Percentiles rank a stretch among this genome's conserved stretches.
Evolutionary conservation across 495 filamentous ascomycete species (phyloP).

Genomic region (Xylaria acuta): DNA sequence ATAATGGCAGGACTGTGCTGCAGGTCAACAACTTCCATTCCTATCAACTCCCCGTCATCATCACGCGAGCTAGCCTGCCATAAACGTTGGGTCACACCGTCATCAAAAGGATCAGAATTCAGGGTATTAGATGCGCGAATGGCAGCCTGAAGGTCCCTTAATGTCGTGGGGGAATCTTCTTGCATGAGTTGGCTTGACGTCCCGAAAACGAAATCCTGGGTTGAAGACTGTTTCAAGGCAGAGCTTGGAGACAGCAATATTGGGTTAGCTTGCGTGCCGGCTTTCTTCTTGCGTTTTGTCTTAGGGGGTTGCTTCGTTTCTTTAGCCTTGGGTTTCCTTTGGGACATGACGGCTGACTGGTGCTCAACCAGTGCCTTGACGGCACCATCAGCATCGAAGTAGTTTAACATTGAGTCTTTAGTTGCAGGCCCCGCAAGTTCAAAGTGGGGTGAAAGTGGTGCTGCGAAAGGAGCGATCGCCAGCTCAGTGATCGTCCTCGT

Average conservation of each 20-base stretch:
- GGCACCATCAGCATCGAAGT: conserved; percentile 41
- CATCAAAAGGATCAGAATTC: conserved; percentile 48
- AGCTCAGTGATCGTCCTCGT: conserved; percentile 83
- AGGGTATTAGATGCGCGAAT: conserved; percentile 65
- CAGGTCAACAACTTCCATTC: conserved; percentile 63
- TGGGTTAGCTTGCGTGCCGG: conserved; percentile 47
- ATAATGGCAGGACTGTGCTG: conserved; percentile 41
- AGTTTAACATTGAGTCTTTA: conserved; percentile 41
- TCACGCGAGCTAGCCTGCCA: conserved; percentile 76
- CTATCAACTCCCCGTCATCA: conserved; percentile 63
- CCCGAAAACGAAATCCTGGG: conserved; percentile 87
- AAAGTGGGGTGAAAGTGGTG: conserved; percentile 38
- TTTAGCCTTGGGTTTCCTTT: conserved; percentile 43
- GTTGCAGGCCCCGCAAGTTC: conserved; percentile 36
- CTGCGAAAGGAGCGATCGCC: conserved; percentile 77
- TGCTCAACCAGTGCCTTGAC: conserved; percentile 42
- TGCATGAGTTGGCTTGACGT: conserved; percentile 88
- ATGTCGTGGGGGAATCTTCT: conserved; percentile 72
- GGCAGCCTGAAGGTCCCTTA: conserved; percentile 73
- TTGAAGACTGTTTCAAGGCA: conserved; percentile 69
- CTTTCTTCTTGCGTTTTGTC: conserved; percentile 51
- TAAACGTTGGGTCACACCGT: conserved; percentile 47
- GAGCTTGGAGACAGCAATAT: conserved; percentile 75
- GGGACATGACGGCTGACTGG: conserved; percentile 40
- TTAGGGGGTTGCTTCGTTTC: conserved; percentile 41